Conservation (phyloP, 805 yeast species). For the Cyberlindnera mycetangii region DNA sequence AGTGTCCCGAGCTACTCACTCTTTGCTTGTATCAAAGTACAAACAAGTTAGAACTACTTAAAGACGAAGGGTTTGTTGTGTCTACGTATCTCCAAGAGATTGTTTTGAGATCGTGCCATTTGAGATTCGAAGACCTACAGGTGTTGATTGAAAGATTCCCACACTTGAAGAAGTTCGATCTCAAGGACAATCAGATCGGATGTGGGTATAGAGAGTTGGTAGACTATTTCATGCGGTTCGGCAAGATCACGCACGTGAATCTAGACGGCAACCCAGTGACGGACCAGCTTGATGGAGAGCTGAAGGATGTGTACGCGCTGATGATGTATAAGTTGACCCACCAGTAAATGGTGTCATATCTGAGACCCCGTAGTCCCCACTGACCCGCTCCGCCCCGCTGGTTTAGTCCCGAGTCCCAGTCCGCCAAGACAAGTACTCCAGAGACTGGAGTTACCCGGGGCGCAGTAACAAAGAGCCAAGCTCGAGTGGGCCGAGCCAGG, state of each 20-base stretch:
- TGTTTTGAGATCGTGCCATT: constrained; percentile 4
- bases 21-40: constrained; percentile 2
- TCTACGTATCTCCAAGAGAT: constrained; percentile 7
- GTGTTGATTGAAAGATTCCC: constrained; percentile 3
- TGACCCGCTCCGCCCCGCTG: neutral
- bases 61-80: neutral
- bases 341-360: neutral
- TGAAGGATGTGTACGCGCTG: constrained; percentile 10
- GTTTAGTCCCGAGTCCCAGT: too few relatives aligned
- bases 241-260: constrained; percentile 5
- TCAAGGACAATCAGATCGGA: constrained; percentile 11
- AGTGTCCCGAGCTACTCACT: constrained; percentile 7
- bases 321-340: constrained; percentile 17
- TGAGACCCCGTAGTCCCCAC: neutral
- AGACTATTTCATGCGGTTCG: constrained; percentile 8
- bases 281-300: constrained; percentile 7
- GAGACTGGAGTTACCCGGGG: too few relatives aligned
- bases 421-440: too few relatives aligned
- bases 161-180: constrained; percentile 10
- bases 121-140: constrained; percentile 8
- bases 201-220: constrained; percentile 14
- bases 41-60: neutral
- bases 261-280: constrained; percentile 17
- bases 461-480: too few relatives aligned
- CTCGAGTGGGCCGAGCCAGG: too few relatives aligned